Evolutionary conservation across 225 moss, liverwort and hornwort species (phyloP).

Genomic region (Pseudoscleropodium purum): DNA sequence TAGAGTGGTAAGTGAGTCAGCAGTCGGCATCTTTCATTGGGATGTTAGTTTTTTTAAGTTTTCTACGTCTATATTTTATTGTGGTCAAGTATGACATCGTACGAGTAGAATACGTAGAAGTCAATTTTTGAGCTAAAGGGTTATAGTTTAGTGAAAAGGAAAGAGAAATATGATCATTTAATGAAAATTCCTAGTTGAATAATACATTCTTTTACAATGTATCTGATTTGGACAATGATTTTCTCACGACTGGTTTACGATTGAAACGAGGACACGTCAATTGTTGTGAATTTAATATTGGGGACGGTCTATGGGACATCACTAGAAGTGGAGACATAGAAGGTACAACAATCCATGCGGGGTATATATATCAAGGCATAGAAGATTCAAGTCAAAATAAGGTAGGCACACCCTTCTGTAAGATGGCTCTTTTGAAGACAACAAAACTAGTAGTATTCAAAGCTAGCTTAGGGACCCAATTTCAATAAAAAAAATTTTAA

Average conservation of each 20-base stretch:
- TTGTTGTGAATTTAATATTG: not conserved
- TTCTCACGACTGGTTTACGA: not conserved
- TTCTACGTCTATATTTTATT: not conserved
- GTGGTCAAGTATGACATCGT: rapidly evolving
- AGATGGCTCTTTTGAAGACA: not conserved
- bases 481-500: not conserved
- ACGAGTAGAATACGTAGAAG: not conserved
- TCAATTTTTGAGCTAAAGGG: not conserved
- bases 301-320: rapidly evolving
- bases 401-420: no score
- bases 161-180: rapidly evolving
- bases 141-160: rapidly evolving
- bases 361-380: not conserved
- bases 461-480: rapidly evolving
- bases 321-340: not conserved
- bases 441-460: not conserved
- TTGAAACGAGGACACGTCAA: rapidly evolving
- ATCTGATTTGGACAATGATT: not conserved
- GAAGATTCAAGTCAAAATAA: not conserved
- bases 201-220: not conserved
- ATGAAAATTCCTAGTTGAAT: no score
- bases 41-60: not conserved
- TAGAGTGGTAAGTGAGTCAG: not conserved
- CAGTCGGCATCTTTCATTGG: no score
- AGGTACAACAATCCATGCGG: not conserved